Evolutionary conservation across 768 basidiomycete species (phyloP).

Genomic region (Nevesoporus exiguus): DNA sequence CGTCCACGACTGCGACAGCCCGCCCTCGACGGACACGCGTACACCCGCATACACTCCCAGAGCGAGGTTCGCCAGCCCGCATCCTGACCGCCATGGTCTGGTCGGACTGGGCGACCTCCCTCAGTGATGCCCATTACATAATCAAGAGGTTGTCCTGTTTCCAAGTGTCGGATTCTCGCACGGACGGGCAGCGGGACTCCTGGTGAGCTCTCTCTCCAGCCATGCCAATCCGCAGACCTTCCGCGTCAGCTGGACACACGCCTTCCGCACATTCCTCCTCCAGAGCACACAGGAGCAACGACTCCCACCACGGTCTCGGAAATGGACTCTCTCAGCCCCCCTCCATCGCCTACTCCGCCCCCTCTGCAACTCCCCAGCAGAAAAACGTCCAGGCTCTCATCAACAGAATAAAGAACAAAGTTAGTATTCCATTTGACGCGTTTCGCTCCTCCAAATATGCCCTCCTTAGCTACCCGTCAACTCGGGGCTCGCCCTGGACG

Average conservation of each 20-base stretch:
- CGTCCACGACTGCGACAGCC: neutral
- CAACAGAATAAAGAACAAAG: conserved; percentile 78
- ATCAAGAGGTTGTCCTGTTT: neutral
- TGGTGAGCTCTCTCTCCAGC: conserved; percentile 12
- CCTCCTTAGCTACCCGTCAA: conserved; percentile 71
- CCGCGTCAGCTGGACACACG: conserved; percentile 50
- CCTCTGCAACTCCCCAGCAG: conserved; percentile 62
- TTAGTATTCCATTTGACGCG: conserved; percentile 28
- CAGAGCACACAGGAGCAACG: conserved; percentile 59
- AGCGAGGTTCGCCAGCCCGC: neutral
- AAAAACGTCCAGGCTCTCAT: conserved; percentile 80
- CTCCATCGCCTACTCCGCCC: conserved; percentile 36
- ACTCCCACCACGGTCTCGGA: conserved; percentile 48
- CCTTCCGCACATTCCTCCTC: conserved; percentile 25
- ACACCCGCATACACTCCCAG: neutral
- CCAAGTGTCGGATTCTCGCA: conserved; percentile 17
- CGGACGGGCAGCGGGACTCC: conserved; percentile 9
- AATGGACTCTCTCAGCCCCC: conserved; percentile 33
- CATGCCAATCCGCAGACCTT: conserved; percentile 58
- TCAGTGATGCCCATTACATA: neutral
- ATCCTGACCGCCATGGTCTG: neutral
- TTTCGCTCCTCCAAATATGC: neutral
- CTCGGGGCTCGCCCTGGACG: conserved; percentile 71
- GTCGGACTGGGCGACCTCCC: neutral
- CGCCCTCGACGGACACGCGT: neutral